Evolutionary conservation across 1,284 basidiomycete species (phyloP), one percentile per base, ranked within the genome.

Genomic region (Meira nashicola): DNA sequence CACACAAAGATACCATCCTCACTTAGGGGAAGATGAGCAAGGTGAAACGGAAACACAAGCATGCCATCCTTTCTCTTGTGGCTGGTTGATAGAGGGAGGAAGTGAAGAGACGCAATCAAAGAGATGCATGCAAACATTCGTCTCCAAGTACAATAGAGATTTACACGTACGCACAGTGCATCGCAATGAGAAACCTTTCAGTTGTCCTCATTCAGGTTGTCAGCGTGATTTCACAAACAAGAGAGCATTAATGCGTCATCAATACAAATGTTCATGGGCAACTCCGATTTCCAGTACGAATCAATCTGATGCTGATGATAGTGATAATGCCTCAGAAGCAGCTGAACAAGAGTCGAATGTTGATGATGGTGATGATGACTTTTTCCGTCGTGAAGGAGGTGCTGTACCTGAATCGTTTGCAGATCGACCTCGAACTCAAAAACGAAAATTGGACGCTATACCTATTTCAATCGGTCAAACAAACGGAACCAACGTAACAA

Each of bases 111-210:
- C n/a, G n/a, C n/a, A n/a, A n/a, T n/a, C 21, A 23, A 23, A 28
- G 25, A 47, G 39, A 14, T 58, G 56, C 19, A 43, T 23, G 21
- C 52, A 58, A 52, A 33, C 28, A 33, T 55, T 55, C 23, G 54
- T 46, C 1, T 41, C 39, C 17, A 41, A 39, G 44, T 41, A 55
- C 41, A 46, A 39, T 17, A 14, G 39, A 41, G 43, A 55, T 12
- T 15, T 39, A 15, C 54, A 55, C 41, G 25, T 33, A 41, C 28
- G 48, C n/a, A 55, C 54, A 2, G 39, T 55, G 8, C 54, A 55
- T 41, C 21, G 28, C 8, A 33, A 33, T 8, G 28, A 33, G 28
- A 33, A 33, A 8, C 28, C 28, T 33, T 33, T 33, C 8, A 33
- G 15, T 8, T 58, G 56, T 39, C 19, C 17, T 12, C 12, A 53